Evolutionary conservation across 2,329 filamentous ascomycete species (phyloP), one percentile per base, ranked within the genome.

Genomic region (Fusarium sp.): DNA sequence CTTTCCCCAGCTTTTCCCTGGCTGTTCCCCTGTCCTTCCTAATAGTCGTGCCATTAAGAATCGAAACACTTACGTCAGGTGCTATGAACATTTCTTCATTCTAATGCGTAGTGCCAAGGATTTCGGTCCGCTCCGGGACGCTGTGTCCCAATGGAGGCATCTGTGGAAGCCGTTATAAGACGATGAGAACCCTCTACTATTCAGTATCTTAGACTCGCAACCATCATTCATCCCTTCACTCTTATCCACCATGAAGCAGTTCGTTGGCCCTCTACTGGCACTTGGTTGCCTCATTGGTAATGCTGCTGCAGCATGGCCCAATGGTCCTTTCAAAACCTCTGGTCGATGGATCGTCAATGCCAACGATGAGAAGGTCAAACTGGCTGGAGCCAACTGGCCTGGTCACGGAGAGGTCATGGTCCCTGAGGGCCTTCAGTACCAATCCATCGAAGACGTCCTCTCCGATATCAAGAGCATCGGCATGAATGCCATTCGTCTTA

Each of bases 361-460:
- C 4, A 79, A 58, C 4, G 48, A 39, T 4, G 64, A 67, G 1
- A 52, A 78, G 32, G 76, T 87, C 32, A 83, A 79, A 8, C 83
- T 85, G 55, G 86, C 83, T 6, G 87, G 87, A 0, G 82, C 82
- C 14, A 90, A 90, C 68, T 90, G 87, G 88, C 86, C 87, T 0
- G 88, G 86, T 1, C 83, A 85, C 17, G 83, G 82, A 43, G 86
- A 89, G 43, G 82, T 84, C n/a, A 89, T 90, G 87, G 80, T 90
- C 1, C 88, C 87, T 0, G 88, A 90, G 65, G 88, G 88, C 5
- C 80, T 90, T 4, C 86, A 89, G 72, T 88, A 88, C 74, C 83
- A 84, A 34, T 89, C 87, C 0, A 80, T 90, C 46, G 77, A 80
- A 36, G 77, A 75, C 9, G 84, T 90, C 34, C 83, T 89, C 1